Conservation (phyloP, 2,329 filamentous ascomycete genomes). For the Fusarium sp. region DNA sequence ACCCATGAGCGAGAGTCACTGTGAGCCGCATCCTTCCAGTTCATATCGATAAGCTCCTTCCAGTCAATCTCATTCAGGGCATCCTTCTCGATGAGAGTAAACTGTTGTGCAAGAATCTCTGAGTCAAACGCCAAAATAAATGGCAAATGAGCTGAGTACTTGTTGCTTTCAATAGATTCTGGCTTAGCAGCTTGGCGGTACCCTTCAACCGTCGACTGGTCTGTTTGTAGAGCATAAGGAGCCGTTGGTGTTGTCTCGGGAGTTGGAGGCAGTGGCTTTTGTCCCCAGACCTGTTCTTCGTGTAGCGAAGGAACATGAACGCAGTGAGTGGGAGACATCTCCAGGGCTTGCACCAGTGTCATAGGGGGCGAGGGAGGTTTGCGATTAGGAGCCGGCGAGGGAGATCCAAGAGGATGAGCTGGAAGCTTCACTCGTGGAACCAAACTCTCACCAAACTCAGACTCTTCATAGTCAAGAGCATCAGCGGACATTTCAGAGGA, state of each 20-base stretch:
- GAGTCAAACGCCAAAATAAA: slow-evolving; percentile 87
- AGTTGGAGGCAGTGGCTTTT: slow-evolving; percentile 51
- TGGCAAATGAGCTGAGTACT: slow-evolving; percentile 72
- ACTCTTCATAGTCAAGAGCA: slow-evolving; percentile 57
- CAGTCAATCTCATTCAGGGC: slow-evolving; percentile 88
- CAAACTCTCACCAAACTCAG: slow-evolving; percentile 45
- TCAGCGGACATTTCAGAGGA: slow-evolving; percentile 72
- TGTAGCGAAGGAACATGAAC: slow-evolving; percentile 42
- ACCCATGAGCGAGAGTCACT: slow-evolving; percentile 81
- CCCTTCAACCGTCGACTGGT: slow-evolving; percentile 50
- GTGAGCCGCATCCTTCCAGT: slow-evolving; percentile 77
- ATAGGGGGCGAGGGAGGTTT: slow-evolving; percentile 47
- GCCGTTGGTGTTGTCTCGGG: slow-evolving; percentile 61
- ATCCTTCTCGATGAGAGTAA: slow-evolving; percentile 87
- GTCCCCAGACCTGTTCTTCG: slow-evolving; percentile 41
- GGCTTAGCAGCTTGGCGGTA: slow-evolving; percentile 51
- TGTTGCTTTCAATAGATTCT: slow-evolving; percentile 48
- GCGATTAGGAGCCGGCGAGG: slow-evolving; percentile 47
- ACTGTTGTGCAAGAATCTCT: slow-evolving; percentile 81
- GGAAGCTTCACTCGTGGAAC: slow-evolving; percentile 46
- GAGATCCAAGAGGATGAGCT: slow-evolving; percentile 50
- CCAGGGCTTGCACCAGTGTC: slow-evolving; percentile 43
- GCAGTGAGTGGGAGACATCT: slow-evolving; percentile 42
- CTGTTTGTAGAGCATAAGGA: slow-evolving; percentile 48
- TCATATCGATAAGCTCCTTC: slow-evolving; percentile 86